Evolutionary conservation across 1,284 basidiomycete species (phyloP).

Genomic region (Chalciporus sp.): DNA sequence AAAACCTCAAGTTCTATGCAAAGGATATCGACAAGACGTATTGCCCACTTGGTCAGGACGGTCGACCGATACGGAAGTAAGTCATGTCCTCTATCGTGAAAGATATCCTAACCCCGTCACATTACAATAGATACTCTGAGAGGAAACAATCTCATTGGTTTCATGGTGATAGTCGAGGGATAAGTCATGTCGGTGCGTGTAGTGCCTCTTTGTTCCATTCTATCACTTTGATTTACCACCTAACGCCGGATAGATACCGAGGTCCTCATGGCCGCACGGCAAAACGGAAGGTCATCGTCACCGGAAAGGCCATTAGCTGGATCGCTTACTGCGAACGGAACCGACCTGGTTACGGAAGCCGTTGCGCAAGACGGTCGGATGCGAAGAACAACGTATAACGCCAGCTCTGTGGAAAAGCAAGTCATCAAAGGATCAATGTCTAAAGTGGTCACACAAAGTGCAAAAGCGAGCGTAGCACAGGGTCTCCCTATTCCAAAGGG

Average conservation of each 20-base stretch:
- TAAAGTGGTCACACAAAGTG: constrained; percentile 45
- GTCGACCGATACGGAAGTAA: constrained; percentile 62
- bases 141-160: constrained; percentile 64
- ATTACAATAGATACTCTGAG: constrained; percentile 48
- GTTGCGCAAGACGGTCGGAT: constrained; percentile 42
- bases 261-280: constrained; percentile 23
- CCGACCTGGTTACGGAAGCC: constrained; percentile 40
- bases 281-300: constrained; percentile 25
- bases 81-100: constrained; percentile 18
- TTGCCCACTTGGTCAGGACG: constrained; percentile 58
- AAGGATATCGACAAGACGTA: constrained; percentile 52
- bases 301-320: constrained; percentile 31
- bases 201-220: constrained; percentile 1
- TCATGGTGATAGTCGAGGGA: constrained; percentile 54
- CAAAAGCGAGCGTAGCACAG: constrained; percentile 10
- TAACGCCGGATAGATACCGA: constrained; percentile 25
- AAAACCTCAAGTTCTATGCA: constrained; percentile 48
- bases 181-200: constrained; percentile 54
- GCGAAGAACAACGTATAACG: constrained; percentile 42
- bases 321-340: constrained; percentile 30
- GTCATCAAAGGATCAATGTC: constrained; percentile 58
- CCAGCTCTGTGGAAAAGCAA: constrained; percentile 48
- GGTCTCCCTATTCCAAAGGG: constrained; percentile 14
- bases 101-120: neutral
- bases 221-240: neutral